A percentile compares a stretch with the other conserved stretches of the same genome.
phyloP scores from a whole-genome alignment of 306 rosid genomes.

The Mimosa pudica region DNA sequence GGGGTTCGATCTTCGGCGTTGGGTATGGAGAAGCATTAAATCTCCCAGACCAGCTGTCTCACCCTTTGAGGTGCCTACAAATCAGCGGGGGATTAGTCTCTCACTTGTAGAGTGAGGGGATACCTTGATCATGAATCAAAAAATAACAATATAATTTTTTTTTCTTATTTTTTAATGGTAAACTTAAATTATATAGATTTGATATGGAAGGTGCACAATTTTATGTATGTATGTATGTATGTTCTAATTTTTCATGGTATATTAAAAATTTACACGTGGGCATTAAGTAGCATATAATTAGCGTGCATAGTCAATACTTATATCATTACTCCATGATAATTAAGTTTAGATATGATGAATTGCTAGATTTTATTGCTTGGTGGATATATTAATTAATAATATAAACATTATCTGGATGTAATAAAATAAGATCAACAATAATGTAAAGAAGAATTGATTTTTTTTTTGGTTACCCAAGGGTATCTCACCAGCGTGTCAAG shows the following conservation, averaged over 20 bases:
- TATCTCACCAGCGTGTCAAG: too few species aligned
- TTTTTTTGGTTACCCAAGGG: neutral
- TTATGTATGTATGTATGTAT: neutral
- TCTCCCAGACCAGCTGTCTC: too few species aligned
- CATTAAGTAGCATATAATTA: neutral
- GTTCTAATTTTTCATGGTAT: neutral
- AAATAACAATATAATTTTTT: neutral
- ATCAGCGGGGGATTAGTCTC: too few species aligned
- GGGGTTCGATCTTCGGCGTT: too few species aligned
- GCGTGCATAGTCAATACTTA: constrained; percentile 27
- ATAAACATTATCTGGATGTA: neutral
- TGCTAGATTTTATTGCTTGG: constrained; percentile 7
- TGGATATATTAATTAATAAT: neutral
- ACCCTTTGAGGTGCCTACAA: too few species aligned
- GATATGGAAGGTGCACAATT: neutral
- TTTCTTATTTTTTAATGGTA: neutral
- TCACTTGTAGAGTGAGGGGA: too few species aligned
- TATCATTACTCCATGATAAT: constrained; percentile 3
- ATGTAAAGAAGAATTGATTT: neutral
- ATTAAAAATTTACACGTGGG: neutral
- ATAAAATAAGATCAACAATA: neutral
- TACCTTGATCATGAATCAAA: too few species aligned
- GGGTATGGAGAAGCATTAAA: too few species aligned
- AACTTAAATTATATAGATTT: neutral
- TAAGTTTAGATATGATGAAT: neutral